A percentile compares a stretch with the other conserved stretches of the same genome.
Conservation (phyloP, 106 monocot species). For the Xerophyta viscosa region DNA sequence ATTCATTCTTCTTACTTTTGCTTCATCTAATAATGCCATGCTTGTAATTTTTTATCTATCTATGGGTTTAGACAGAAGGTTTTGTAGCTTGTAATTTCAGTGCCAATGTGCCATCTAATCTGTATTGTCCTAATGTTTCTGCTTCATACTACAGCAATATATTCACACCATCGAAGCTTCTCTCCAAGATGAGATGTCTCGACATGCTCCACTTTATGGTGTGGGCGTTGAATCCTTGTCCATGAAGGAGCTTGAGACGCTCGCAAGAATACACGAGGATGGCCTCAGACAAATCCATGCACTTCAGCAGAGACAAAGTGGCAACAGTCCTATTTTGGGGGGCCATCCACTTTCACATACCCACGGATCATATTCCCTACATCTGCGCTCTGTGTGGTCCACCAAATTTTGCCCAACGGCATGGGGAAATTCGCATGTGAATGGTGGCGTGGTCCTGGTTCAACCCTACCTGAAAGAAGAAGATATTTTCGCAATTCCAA, state of each 20-base stretch:
- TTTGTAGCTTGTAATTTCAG: no score
- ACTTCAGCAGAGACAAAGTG: slow-evolving; percentile 43
- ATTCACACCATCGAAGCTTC: slow-evolving; percentile 69
- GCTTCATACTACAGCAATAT: slow-evolving; percentile 59
- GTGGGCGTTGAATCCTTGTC: slow-evolving; percentile 71
- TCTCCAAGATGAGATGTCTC: slow-evolving; percentile 77
- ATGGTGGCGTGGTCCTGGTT: slow-evolving; percentile 44
- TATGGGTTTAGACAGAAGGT: no score
- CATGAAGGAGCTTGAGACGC: slow-evolving; percentile 70
- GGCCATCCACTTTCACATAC: slow-evolving; percentile 36
- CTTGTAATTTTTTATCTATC: no score
- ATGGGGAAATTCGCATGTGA: slow-evolving; percentile 51
- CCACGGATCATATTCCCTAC: slow-evolving; percentile 38
- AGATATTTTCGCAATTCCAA: slow-evolving; percentile 2
- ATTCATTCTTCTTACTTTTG: no score
- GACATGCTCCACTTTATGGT: slow-evolving; percentile 88
- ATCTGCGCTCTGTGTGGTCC: slow-evolving; percentile 29
- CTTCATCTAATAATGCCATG: no score
- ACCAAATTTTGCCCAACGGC: slow-evolving; percentile 31
- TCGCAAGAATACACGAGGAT: slow-evolving; percentile 69
- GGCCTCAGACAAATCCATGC: slow-evolving; percentile 59
- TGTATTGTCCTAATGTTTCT: not conserved
- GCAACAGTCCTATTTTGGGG: slow-evolving; percentile 22
- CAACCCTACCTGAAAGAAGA: slow-evolving; percentile 25
- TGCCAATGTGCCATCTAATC: no score